Base-by-base conservation (phyloP, 2,329 filamentous ascomycete species). In the Fusarium circinatum region DNA sequence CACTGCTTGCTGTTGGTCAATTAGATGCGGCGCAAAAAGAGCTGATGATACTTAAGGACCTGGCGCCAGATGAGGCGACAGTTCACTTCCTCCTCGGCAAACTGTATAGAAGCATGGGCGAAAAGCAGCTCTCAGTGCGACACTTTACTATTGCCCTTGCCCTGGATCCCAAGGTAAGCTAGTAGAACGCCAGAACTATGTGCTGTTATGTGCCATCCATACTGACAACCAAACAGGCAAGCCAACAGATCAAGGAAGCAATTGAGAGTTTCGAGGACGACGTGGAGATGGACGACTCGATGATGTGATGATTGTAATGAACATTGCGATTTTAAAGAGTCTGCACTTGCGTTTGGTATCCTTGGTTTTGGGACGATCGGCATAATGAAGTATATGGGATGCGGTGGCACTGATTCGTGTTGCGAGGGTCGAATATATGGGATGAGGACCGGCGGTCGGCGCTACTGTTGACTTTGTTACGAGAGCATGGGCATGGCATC, bases 61-160 rank as follows among this genome's bases (percentile, higher is more conserved):
- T 97, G 71, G 95, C 95, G 10, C 96, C 96, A 1, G 95, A 99
- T 79, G 96, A 98, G 82, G 94, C 96, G 9, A 97, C 95, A 78
- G 95, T 99, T 42, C 96, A 98, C 84, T 99, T 98, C 85, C 86
- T 98, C 71, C 90, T 99, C 44, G 97, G 95, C 26, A 94, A 94
- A 80, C 88, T 95, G 71, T 94, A 95, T 84, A 93, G 93, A 82
- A 88, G 86, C 62, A 86, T 94, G 78, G 91, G 90, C 76, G 90
- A 94, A 78, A 93, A 91, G 81, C 91, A 91, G 70, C 88, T 91
- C 77, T 95, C 96, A n/a, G 93, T 99, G 68, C 92, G 93, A 68
- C 94, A 98, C 82, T 97, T 97, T 81, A 99, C 96, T 12, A 96
- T 95, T 81, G 96, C 96, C 24, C 86, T 98, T 79, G 98, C 98